Percentiles rank a stretch among this genome's conserved stretches.
These are phyloP conservation scores for Aspergillus indologenus DNA, from an alignment of 495 filamentous ascomycete species.

Conservation along the genomic window DNA sequence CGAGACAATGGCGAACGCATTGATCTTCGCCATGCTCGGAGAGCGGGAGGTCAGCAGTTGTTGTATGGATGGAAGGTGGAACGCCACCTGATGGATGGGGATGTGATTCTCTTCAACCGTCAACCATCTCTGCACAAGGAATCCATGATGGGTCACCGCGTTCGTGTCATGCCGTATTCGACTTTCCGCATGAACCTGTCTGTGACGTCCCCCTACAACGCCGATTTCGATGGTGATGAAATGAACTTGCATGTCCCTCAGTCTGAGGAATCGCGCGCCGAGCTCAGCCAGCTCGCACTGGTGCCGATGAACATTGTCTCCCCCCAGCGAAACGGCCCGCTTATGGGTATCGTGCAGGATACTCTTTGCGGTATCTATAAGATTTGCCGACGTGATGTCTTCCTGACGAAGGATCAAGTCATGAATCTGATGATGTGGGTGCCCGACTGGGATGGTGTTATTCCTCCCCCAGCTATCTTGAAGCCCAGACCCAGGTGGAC, in stretches of 20 bases:
- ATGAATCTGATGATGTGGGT: constrained; percentile 98
- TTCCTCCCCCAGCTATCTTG: constrained; percentile 85
- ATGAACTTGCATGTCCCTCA: constrained; percentile 99
- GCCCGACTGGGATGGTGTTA: constrained; percentile 92
- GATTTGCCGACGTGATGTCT: constrained; percentile 87
- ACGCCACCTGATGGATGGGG: constrained; percentile 89
- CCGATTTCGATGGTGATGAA: constrained; percentile 99
- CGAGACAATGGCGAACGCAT: constrained; percentile 88
- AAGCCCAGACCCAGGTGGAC: constrained; percentile 94
- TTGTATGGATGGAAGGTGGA: constrained; percentile 99
- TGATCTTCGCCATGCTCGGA: constrained; percentile 87
- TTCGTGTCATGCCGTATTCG: constrained; percentile 97
- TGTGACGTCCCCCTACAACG: constrained; percentile 97
- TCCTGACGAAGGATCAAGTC: constrained; percentile 82
- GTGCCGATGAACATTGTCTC: constrained; percentile 97
- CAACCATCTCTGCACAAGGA: constrained; percentile 99
- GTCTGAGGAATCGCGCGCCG: constrained; percentile 90
- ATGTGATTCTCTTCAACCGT: constrained; percentile 99
- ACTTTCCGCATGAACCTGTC: constrained; percentile 97
- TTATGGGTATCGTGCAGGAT: constrained; percentile 99
- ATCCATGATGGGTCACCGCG: constrained; percentile 99
- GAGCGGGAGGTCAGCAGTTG: constrained; percentile 74
- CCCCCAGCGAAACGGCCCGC: constrained; percentile 90
- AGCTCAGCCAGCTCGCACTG: constrained; percentile 89
- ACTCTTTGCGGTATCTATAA: constrained; percentile 96